These are phyloP conservation scores for Allium cepa DNA, from an alignment of 106 monocot genomes.

Conservation along the genomic window DNA sequence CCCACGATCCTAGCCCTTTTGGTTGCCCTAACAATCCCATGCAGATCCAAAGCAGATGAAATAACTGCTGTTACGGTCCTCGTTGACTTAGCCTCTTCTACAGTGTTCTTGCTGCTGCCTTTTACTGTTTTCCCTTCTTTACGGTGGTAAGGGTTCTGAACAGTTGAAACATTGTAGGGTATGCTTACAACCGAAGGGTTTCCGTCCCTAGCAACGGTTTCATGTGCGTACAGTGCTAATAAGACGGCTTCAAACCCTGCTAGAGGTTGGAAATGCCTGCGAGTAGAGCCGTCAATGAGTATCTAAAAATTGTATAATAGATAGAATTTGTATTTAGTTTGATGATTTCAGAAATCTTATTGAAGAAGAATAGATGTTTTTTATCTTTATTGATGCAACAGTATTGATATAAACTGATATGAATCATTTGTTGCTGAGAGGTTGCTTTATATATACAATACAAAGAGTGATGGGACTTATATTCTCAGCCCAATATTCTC, in stretches of 20 bases:
- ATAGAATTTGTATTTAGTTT: too few species aligned
- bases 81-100: conserved; percentile 4
- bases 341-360: too few species aligned
- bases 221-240: conserved; percentile 61
- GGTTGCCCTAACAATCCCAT: conserved; percentile 46
- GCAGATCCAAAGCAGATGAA: conserved; percentile 45
- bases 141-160: conserved; percentile 31
- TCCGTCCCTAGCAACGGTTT: conserved; percentile 32
- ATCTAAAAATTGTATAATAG: too few species aligned
- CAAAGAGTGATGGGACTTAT: too few species aligned
- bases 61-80: conserved; percentile 14
- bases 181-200: conserved; percentile 28
- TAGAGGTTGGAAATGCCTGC: conserved; percentile 17
- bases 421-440: too few species aligned
- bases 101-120: not conserved
- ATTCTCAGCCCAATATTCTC: too few species aligned
- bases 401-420: too few species aligned
- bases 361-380: too few species aligned
- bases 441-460: too few species aligned
- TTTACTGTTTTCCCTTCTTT: conserved; percentile 16
- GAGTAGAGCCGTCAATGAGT: not conserved
- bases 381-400: too few species aligned
- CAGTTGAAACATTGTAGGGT: conserved; percentile 9
- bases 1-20: conserved; percentile 42
- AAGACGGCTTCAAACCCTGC: conserved; percentile 77